phyloP scores from a whole-genome alignment of 2,329 filamentous ascomycete genomes.

The Lithohypha guttulata region DNA sequence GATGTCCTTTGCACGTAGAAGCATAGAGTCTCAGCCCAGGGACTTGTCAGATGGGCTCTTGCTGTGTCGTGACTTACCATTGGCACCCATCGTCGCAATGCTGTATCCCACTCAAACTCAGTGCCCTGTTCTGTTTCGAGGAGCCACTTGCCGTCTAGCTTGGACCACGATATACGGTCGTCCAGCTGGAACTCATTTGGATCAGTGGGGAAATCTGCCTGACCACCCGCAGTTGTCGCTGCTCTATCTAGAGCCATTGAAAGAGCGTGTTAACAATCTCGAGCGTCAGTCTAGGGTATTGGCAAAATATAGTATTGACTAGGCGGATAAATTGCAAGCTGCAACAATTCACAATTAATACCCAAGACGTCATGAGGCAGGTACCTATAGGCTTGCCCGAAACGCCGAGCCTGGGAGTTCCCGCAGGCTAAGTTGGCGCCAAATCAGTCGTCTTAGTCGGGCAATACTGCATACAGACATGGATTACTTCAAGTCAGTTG shows the following conservation, averaged over 20 bases:
- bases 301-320: too few relatives aligned
- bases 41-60: slow-evolving; percentile 9
- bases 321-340: too few relatives aligned
- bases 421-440: too few relatives aligned
- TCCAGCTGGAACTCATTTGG: slow-evolving; percentile 63
- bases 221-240: slow-evolving; percentile 8
- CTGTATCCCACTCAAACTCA: slow-evolving; percentile 72
- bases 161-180: slow-evolving; percentile 78
- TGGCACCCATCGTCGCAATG: slow-evolving; percentile 64
- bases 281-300: too few relatives aligned
- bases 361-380: too few relatives aligned
- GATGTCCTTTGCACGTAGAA: slow-evolving; percentile 4
- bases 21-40: slow-evolving; percentile 7
- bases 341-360: too few relatives aligned
- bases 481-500: too few relatives aligned
- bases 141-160: slow-evolving; percentile 67
- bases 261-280: background rate
- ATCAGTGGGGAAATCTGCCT: slow-evolving; percentile 39
- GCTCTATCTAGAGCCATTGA: background rate
- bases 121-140: slow-evolving; percentile 74
- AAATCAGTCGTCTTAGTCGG: too few relatives aligned
- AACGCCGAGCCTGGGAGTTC: too few relatives aligned
- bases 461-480: too few relatives aligned
- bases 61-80: slow-evolving; percentile 35
- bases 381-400: too few relatives aligned